Evolutionary conservation across 768 basidiomycete genomes (phyloP), one percentile per base, ranked within the genome.

Genomic region (Tulasnella sp.): DNA sequence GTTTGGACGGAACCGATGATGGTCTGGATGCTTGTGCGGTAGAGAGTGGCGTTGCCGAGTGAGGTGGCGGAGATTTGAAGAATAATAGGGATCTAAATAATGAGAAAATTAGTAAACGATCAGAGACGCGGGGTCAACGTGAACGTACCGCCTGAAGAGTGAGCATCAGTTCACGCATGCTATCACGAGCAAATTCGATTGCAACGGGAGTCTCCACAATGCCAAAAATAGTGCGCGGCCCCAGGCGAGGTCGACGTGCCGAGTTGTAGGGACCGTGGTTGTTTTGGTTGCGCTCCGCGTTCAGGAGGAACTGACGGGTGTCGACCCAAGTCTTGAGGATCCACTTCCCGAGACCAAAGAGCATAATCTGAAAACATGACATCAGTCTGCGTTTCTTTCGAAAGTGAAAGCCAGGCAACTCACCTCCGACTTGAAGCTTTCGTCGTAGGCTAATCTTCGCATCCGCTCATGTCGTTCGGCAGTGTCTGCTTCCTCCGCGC

Each of bases 301-400:
- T 54, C 36, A 69, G 36, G 39, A 76, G 67, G 29, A 39, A 88
- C 82, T 81, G 85, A 87, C 90, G 85, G 3, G 93, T 88, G 39
- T 83, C 85, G 4, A 90, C 86, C 94, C 94, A 96, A 8, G 89
- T 88, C 75, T 88, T 86, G 76, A 96, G 83, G 74, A 96, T 90
- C 94, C 94, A 96, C 49, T 92, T 90, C 14, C 89, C 90, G 19
- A 96, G 86, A 4, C 92, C 92, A 82, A 94, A 96, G 3, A 96
- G 85, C 40, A 90, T 85, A 38, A 96, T 87, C 82, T 96, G 25
- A 31, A 67, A 76, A 71, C 29, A 52, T 9, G 34, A 74, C 29
- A 12, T 58, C 52, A 74, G 34, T 42, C 22, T 1, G n/a, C 49
- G 22, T 70, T 19, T 9, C 5, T n/a, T 36, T 22, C 8, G 8